Evolutionary conservation across 768 basidiomycete genomes (phyloP).

Genomic region (Podaxis sp.): DNA sequence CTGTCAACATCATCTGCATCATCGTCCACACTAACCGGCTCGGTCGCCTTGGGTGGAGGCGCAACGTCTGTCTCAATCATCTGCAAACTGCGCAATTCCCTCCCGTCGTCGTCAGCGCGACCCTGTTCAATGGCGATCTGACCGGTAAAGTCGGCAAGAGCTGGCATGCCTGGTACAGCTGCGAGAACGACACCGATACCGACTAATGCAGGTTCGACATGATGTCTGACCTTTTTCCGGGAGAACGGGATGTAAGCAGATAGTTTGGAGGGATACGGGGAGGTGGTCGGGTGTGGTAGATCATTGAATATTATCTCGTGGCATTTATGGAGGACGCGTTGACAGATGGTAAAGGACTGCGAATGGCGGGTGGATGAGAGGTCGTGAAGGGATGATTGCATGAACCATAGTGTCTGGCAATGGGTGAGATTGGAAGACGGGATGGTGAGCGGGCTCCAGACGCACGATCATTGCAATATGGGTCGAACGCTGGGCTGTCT

Average conservation of each 20-base stretch:
- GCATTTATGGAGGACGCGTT: slow-evolving; percentile 85
- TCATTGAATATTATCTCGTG: slow-evolving; percentile 97
- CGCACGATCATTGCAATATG: slow-evolving; percentile 95
- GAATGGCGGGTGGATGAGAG: slow-evolving; percentile 60
- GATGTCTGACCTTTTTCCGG: slow-evolving; percentile 69
- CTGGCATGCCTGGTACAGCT: slow-evolving; percentile 74
- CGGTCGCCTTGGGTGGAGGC: slow-evolving; percentile 9
- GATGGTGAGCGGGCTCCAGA: slow-evolving; percentile 25
- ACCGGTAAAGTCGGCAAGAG: slow-evolving; percentile 71
- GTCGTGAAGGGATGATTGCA: slow-evolving; percentile 93
- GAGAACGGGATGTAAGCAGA: slow-evolving; percentile 41
- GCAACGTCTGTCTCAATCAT: slow-evolving; percentile 45
- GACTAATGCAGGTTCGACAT: slow-evolving; percentile 73
- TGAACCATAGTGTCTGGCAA: slow-evolving; percentile 87
- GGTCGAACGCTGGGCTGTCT: slow-evolving; percentile 85
- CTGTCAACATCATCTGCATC: slow-evolving; percentile 45
- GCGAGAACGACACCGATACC: slow-evolving; percentile 85
- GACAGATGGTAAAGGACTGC: slow-evolving; percentile 85
- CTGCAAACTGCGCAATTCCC: slow-evolving; percentile 50
- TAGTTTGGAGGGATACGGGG: slow-evolving; percentile 64
- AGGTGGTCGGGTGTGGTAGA: slow-evolving; percentile 60
- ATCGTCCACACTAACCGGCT: slow-evolving; percentile 31
- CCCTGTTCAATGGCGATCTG: slow-evolving; percentile 90
- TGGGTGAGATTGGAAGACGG: slow-evolving; percentile 4
- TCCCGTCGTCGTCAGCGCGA: slow-evolving; percentile 61